These are phyloP conservation scores for Dipteronia sinensis DNA, from an alignment of 345 rosid genomes.

Conservation along the genomic window DNA sequence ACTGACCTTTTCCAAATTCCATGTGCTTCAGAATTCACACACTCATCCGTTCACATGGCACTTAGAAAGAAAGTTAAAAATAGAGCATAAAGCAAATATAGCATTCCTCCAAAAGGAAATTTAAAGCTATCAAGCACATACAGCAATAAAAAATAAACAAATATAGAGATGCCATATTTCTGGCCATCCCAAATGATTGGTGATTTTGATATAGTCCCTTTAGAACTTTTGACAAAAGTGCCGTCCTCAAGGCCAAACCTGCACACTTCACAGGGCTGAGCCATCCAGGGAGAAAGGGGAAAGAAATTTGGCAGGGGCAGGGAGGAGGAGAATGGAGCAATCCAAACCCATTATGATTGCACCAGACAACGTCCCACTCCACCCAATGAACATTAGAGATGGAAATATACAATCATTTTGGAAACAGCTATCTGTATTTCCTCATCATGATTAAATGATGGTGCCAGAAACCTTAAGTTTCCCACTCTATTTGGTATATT, in stretches of 20 bases:
- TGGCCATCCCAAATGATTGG: neutral
- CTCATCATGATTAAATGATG: neutral
- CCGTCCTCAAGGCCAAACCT: neutral
- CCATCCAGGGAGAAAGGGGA: neutral
- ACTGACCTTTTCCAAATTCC: neutral
- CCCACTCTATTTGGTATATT: neutral
- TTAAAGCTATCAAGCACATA: neutral
- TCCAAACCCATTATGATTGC: neutral
- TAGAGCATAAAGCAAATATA: conserved; percentile 5
- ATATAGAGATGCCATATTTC: neutral
- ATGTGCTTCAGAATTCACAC: neutral
- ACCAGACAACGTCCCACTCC: neutral
- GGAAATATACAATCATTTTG: neutral
- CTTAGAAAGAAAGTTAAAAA: neutral
- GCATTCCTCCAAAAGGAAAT: neutral
- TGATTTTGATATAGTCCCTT: neutral
- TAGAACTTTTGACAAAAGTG: neutral
- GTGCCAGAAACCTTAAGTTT: neutral
- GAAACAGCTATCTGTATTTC: neutral
- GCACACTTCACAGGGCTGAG: neutral
- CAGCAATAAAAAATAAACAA: neutral
- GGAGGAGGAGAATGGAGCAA: neutral
- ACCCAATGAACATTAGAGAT: conserved; percentile 3
- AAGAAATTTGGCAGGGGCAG: neutral
- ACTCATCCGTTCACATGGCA: neutral